phyloP scores from a whole-genome alignment of 2,329 filamentous ascomycete species.

The Exophiala spinifera region DNA sequence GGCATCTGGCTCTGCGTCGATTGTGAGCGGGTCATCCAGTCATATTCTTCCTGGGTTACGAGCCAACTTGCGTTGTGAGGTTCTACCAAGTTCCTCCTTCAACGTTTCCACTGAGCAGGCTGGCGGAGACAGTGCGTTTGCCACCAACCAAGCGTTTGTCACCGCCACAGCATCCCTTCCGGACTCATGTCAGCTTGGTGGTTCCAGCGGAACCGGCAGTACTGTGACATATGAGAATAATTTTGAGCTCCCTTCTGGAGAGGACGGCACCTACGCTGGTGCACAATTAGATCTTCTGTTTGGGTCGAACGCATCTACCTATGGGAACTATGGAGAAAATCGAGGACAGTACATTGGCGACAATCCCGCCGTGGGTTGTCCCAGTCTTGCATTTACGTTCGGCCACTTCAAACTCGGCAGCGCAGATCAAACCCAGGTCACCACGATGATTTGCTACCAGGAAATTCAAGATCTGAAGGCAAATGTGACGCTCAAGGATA shows the following conservation, averaged over 20 bases:
- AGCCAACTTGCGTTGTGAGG: slow-evolving; percentile 25
- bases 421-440: slow-evolving; percentile 21
- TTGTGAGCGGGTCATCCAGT: slow-evolving; percentile 12
- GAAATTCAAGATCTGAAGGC: slow-evolving; percentile 22
- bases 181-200: slow-evolving; percentile 23
- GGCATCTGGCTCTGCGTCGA: slow-evolving; percentile 8
- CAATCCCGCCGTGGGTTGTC: slow-evolving; percentile 29
- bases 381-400: slow-evolving; percentile 27
- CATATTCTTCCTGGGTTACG: slow-evolving; percentile 17
- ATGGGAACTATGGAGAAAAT: slow-evolving; percentile 24
- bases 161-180: slow-evolving; percentile 22
- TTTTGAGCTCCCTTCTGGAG: slow-evolving; percentile 20
- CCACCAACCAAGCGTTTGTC: slow-evolving; percentile 23
- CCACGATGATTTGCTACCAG: slow-evolving; percentile 28
- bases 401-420: slow-evolving; percentile 23
- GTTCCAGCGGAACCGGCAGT: slow-evolving; percentile 14
- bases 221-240: slow-evolving; percentile 22
- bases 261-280: slow-evolving; percentile 22
- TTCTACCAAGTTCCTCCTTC: slow-evolving; percentile 12
- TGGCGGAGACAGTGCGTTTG: slow-evolving; percentile 15
- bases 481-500: slow-evolving; percentile 23
- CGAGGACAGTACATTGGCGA: slow-evolving; percentile 26
- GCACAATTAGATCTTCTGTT: slow-evolving; percentile 27
- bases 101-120: slow-evolving; percentile 17
- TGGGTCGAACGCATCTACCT: slow-evolving; percentile 22